Evolutionary conservation across 2,329 filamentous ascomycete genomes (phyloP).

Genomic region (Magnaporthiopsis incrustans): DNA sequence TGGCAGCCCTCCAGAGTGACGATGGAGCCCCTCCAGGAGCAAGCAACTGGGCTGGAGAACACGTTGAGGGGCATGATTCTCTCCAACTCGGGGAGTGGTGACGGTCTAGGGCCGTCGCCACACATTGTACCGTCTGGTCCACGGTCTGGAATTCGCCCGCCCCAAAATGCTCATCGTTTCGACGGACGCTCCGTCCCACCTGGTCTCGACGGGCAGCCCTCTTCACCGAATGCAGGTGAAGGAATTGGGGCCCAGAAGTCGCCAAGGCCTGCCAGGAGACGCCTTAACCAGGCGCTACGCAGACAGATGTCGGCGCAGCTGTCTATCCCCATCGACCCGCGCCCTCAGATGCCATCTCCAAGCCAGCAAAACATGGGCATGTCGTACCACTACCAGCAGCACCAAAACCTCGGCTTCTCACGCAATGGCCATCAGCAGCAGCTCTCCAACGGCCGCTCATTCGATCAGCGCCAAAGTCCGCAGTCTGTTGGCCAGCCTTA

Average conservation of each 20-base stretch:
- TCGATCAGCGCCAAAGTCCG: neutral
- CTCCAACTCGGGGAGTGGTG: conserved; percentile 5
- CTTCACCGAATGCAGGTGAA: neutral
- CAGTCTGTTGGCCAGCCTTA: neutral
- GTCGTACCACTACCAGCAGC: neutral
- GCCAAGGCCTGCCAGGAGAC: conserved; percentile 32
- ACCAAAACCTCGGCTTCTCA: conserved; percentile 6
- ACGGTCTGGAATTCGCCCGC: neutral
- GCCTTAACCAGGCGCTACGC: conserved; percentile 55
- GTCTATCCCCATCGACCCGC: conserved; percentile 46
- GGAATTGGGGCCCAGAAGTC: neutral
- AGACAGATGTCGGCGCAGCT: conserved; percentile 54
- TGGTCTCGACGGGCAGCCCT: neutral
- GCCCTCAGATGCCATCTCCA: conserved; percentile 23
- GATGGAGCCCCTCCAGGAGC: conserved; percentile 3
- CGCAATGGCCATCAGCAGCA: conserved; percentile 11
- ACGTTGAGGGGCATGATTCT: conserved; percentile 5
- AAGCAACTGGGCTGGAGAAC: conserved; percentile 1
- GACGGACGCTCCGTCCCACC: neutral
- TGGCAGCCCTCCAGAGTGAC: neutral
- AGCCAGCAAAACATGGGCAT: conserved; percentile 20
- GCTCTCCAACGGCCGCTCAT: neutral
- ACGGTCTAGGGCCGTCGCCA: neutral
- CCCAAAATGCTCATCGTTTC: neutral
- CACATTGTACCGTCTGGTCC: neutral